These are phyloP conservation scores for Glaciozyma antarctica DNA, from an alignment of 768 basidiomycete species.

Conservation along the genomic window DNA sequence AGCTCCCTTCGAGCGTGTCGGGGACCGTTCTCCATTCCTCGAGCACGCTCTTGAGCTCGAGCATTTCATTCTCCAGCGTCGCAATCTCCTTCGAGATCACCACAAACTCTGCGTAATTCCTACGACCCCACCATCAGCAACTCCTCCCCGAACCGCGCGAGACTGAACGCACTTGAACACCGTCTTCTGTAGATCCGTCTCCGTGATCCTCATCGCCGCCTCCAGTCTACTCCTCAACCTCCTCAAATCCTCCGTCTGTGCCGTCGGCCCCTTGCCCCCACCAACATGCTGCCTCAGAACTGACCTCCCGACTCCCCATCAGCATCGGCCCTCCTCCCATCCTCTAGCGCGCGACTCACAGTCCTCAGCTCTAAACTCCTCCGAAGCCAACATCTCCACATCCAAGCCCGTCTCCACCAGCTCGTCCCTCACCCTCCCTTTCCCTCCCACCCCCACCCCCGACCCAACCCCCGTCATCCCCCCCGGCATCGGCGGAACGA, in stretches of 20 bases:
- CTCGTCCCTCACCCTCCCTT: slow-evolving; percentile 3
- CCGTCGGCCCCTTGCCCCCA: slow-evolving; percentile 37
- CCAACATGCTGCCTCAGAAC: slow-evolving; percentile 34
- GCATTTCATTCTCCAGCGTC: slow-evolving; percentile 91
- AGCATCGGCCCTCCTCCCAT: neutral
- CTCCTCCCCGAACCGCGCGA: too few relatives aligned
- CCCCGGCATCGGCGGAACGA: slow-evolving; percentile 11
- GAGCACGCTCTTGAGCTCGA: slow-evolving; percentile 86
- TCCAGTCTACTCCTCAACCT: slow-evolving; percentile 71
- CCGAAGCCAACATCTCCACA: slow-evolving; percentile 57
- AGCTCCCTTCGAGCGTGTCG: slow-evolving; percentile 66
- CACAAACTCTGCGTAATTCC: slow-evolving; percentile 92
- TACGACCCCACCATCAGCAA: neutral
- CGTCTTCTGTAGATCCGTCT: slow-evolving; percentile 72
- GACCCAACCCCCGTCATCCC: neutral
- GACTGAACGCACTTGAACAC: slow-evolving; percentile 74
- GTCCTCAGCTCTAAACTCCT: slow-evolving; percentile 76
- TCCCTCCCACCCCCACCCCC: neutral
- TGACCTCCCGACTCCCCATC: neutral
- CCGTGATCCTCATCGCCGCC: slow-evolving; percentile 59
- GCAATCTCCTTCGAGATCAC: slow-evolving; percentile 94
- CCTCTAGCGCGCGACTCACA: slow-evolving; percentile 53
- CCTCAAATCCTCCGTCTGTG: slow-evolving; percentile 43
- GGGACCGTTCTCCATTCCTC: slow-evolving; percentile 96
- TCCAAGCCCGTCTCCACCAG: slow-evolving; percentile 41